These are phyloP conservation scores for Helicostylum pulchrum DNA, from an alignment of 192 early-diverging fungal species.

Conservation along the genomic window DNA sequence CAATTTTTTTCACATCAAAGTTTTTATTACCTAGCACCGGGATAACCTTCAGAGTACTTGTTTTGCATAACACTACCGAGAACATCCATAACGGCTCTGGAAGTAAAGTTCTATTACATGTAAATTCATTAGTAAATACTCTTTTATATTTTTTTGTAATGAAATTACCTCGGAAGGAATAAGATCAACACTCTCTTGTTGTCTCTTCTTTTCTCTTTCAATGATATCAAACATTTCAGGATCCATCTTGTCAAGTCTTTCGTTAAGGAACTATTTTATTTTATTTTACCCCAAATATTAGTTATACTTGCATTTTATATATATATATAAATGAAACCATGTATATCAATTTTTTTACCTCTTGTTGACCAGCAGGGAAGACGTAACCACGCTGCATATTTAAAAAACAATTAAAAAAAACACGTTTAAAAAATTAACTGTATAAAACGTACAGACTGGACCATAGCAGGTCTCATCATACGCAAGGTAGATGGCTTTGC, in stretches of 20 bases:
- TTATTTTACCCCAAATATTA: too few relatives aligned
- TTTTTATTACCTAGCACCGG: slow-evolving; percentile 69
- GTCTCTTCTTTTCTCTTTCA: slow-evolving; percentile 92
- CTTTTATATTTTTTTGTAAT: not conserved
- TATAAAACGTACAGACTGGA: slow-evolving; percentile 17
- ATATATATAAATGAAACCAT: too few relatives aligned
- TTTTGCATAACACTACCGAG: slow-evolving; percentile 98
- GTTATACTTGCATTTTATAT: too few relatives aligned
- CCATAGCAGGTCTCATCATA: slow-evolving; percentile 11
- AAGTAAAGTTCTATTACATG: slow-evolving; percentile 91
- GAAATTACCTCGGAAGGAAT: slow-evolving; percentile 88
- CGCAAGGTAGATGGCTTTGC: slow-evolving; percentile 16
- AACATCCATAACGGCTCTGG: slow-evolving; percentile 91
- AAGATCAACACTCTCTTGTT: slow-evolving; percentile 87
- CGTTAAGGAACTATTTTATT: slow-evolving; percentile 73
- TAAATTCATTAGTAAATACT: not conserved
- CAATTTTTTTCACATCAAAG: not conserved
- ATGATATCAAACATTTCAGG: slow-evolving; percentile 93
- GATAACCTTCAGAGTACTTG: slow-evolving; percentile 99
- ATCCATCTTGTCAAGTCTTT: slow-evolving; percentile 71
- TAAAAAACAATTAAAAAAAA: not conserved
- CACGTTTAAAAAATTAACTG: too few relatives aligned
- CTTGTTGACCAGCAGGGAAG: slow-evolving; percentile 52
- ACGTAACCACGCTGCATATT: slow-evolving; percentile 42
- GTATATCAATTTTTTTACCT: slow-evolving; percentile 34